Evolutionary conservation across 441 rosid species (phyloP).

Genomic region (Pelargonium australe): DNA sequence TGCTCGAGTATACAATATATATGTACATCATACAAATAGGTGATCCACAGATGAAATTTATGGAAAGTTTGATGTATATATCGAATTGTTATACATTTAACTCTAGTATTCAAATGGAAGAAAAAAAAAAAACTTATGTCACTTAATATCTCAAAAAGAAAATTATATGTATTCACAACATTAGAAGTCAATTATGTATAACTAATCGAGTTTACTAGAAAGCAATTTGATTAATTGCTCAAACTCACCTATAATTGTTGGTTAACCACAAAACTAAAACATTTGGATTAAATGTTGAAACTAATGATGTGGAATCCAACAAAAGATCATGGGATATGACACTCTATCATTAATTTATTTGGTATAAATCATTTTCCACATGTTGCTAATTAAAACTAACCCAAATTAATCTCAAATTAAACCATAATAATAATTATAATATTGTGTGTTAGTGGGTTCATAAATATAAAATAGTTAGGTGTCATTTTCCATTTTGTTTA

Average conservation of each 20-base stretch:
- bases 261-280: not conserved
- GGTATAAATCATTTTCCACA: not conserved
- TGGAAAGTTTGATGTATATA: no score
- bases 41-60: no score
- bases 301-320: not conserved
- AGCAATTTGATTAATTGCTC: not conserved
- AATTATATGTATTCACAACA: no score
- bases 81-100: no score
- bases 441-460: not conserved
- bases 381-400: not conserved
- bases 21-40: no score
- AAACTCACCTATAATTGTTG: not conserved
- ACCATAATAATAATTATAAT: not conserved
- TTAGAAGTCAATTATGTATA: not conserved
- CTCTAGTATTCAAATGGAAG: no score
- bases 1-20: no score
- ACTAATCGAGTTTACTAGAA: not conserved
- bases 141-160: no score
- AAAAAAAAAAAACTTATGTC: no score
- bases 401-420: not conserved
- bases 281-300: not conserved
- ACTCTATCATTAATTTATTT: not conserved
- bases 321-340: not conserved
- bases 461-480: not conserved
- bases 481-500: slow-evolving; percentile 5